Base-by-base conservation (phyloP, 2,329 filamentous ascomycete genomes). In the Furcasterigmium furcatum region DNA sequence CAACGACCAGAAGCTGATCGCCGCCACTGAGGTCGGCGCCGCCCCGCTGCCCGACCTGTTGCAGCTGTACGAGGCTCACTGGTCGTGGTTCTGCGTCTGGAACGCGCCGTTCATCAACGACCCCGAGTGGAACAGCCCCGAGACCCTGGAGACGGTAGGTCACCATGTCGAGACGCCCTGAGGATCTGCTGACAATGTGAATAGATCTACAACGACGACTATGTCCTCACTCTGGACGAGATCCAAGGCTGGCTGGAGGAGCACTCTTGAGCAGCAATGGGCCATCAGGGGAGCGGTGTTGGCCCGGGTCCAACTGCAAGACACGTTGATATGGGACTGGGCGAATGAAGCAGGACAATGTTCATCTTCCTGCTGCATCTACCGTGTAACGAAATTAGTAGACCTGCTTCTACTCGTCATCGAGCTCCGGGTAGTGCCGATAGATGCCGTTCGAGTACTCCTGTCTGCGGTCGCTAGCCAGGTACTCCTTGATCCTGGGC, bases 351-450 rank as follows among this genome's bases (percentile, higher is more conserved):
- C n/a, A n/a, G n/a, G n/a, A n/a, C n/a, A n/a, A n/a, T n/a, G n/a
- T n/a, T n/a, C n/a, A n/a, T n/a, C n/a, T n/a, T n/a, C n/a, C n/a
- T n/a, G n/a, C n/a, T n/a, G n/a, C n/a, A n/a, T n/a, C n/a, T n/a
- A n/a, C n/a, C n/a, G n/a, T n/a, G n/a, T n/a, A n/a, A n/a, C n/a
- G n/a, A n/a, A n/a, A n/a, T n/a, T n/a, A n/a, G n/a, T n/a, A n/a
- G n/a, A n/a, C n/a, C n/a, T n/a, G n/a, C n/a, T n/a, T n/a, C n/a
- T 50, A 54, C 16, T 55, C 56, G 35, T 75, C 64, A 36, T 91
- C 87, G 42, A 92, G 63, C 68, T 91, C 87, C 3, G 81, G 75
- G 57, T 92, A 91, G 56, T 87, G 70, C 29, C 88, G 74, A 60
- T 82, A 92, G 36, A 92, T 76, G 1, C 87, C 87, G 50, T 74